Evolutionary conservation across 352 stramenopile genomes (phyloP), one percentile per base, ranked within the genome.

Genomic region (Phytophthora capsici): DNA sequence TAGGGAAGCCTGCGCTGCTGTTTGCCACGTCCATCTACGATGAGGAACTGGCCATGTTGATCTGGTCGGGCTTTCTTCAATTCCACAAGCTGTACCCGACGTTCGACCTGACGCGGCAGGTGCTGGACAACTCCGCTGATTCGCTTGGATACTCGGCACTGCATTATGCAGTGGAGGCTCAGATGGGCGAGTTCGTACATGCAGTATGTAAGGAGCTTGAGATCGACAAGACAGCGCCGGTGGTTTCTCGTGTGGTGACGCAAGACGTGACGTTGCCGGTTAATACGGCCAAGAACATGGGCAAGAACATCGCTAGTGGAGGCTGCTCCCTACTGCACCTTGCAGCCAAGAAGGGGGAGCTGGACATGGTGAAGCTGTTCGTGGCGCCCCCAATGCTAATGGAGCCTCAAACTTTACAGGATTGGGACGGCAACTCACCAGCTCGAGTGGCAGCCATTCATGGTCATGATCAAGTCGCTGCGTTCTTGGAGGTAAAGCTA

Each of bases 1-100:
- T 95, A 78, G 87, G 87, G 19, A 93, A 95, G 59, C 84, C 84
- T 0, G 82, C 84, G 46, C 72, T 95, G 28, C 65, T 92, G 16
- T 95, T 94, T 48, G 84, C 86, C 30, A 75, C 87, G 6, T 93
- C 87, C 40, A 89, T 95, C 51, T 95, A 95, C 60, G 87, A 95
- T 61, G 87, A 95, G 57, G 80, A 93, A 32, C 71, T 95, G 30
- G 80, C 84, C 28, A 44, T 78, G 26, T 55, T 88, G 30, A 77
- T 93, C 63, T 91, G 83, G 81, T 57, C 57, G 25, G 84, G 83
- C 1, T 73, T 90, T 20, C 37, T 84, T 20, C 67, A 67, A 20
- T 75, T 91, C 68, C 79, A 85, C 22, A 56, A 66, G 22, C 49
- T 23, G 1, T 70, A 82, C 48, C 62, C 63, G 9, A 44, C 53